Base-by-base conservation (phyloP, 2,329 filamentous ascomycete genomes). In the Arthrobotrys iridis region DNA sequence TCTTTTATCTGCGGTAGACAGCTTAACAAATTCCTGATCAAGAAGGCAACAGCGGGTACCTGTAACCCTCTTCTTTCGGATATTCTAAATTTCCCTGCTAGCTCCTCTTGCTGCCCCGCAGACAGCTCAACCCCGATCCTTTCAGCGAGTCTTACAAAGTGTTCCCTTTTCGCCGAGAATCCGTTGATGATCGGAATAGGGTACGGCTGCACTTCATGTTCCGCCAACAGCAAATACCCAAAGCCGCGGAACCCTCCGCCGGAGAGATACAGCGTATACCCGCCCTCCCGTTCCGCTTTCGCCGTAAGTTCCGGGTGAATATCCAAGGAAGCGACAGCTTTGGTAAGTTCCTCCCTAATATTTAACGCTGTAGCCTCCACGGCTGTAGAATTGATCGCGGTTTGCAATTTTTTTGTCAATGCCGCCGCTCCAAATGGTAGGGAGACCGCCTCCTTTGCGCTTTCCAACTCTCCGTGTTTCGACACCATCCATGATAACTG, bases 211-310 rank as follows among this genome's bases (percentile, higher is more conserved):
- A 92, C 87, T 4, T 84, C 82, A 79, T 94, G 91, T 78, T 88
- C 87, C 80, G 91, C 89, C 90, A 96, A 93, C 60, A 97, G 85
- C 80, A 96, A 89, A 82, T 92, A 96, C 4, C 93, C 93, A 85
- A 96, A 97, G 13, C 93, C 93, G 35, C 93, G 86, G 80, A 97
- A 96, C 0, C 93, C 93, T 22, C 93, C 93, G 45, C 93, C 93
- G 77, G 91, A 96, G 68, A 97, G 88, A 81, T 93, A 97, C 6
- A 97, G 84, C 33, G 90, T 88, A 68, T 93, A 85, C 3, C 86
- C 86, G 0, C 84, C 84, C 0, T 84, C 79, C 26, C 81, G 79
- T 26, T 83, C 81, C 11, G 84, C 83, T 18, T 82, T 79, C 10
- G 85, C 80, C 0, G 84, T 77, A 4, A 89, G 81, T 13, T 85